Conservation (phyloP, 2,329 filamentous ascomycete genomes). For the Venturia asperata region DNA sequence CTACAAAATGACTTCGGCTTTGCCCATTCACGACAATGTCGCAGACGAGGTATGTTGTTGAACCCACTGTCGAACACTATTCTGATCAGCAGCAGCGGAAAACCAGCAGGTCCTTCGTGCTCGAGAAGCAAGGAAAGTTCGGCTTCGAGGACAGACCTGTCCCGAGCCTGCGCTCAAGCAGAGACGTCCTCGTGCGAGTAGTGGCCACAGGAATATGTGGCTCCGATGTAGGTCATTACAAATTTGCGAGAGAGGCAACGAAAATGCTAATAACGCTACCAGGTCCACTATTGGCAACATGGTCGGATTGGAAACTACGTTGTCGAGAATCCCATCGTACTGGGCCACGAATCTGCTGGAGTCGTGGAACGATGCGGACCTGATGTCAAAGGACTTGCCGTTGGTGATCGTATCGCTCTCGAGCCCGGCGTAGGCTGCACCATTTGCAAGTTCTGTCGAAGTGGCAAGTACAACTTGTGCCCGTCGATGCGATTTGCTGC, state of each 20-base stretch:
- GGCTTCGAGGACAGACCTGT: slow-evolving; percentile 40
- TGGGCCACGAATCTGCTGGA: slow-evolving; percentile 29
- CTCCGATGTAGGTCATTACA: slow-evolving; percentile 10
- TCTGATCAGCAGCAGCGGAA: not conserved
- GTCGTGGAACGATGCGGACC: slow-evolving; percentile 25
- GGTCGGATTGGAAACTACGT: slow-evolving; percentile 26
- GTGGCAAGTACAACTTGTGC: slow-evolving; percentile 26
- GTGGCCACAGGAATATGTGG: slow-evolving; percentile 22
- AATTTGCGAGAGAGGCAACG: not conserved
- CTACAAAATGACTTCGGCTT: no score
- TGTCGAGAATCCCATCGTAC: slow-evolving; percentile 25
- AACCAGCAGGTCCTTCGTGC: slow-evolving; percentile 42
- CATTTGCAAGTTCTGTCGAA: slow-evolving; percentile 23
- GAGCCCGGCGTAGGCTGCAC: slow-evolving; percentile 26
- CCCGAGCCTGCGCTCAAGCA: slow-evolving; percentile 26
- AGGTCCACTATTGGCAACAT: slow-evolving; percentile 25
- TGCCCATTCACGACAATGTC: not conserved
- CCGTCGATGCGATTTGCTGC: slow-evolving; percentile 25
- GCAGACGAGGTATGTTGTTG: not conserved
- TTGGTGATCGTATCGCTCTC: slow-evolving; percentile 28
- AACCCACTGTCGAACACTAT: no score
- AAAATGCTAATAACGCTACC: no score
- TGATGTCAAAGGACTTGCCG: slow-evolving; percentile 25
- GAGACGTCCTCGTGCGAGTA: slow-evolving; percentile 21
- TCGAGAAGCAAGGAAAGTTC: slow-evolving; percentile 40